phyloP scores from a whole-genome alignment of 129 eudicot genomes.

The Centella asiatica region DNA sequence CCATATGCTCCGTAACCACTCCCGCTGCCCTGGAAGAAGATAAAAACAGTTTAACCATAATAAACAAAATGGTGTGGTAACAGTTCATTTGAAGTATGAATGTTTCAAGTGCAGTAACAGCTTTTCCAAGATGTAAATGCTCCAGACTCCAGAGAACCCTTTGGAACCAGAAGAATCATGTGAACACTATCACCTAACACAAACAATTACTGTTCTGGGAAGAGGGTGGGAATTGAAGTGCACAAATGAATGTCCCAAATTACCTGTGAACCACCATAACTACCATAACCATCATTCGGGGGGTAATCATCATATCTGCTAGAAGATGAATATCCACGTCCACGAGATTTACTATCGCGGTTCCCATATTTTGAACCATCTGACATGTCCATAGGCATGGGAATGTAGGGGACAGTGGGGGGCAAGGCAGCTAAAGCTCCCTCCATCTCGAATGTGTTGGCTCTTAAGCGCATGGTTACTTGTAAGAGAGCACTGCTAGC shows the following conservation, averaged over 20 bases:
- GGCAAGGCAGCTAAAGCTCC: constrained; percentile 39
- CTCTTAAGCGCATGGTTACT: constrained; percentile 59
- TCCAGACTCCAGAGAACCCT: not conserved
- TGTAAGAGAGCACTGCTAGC: constrained; percentile 65
- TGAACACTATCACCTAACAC: not conserved
- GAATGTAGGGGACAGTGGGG: constrained; percentile 35
- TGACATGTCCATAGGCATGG: constrained; percentile 29
- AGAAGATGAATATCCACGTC: constrained; percentile 51
- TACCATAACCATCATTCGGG: constrained; percentile 25
- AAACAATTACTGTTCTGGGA: no score
- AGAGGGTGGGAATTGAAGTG: not conserved
- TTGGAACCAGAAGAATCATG: not conserved
- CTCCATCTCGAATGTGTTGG: constrained; percentile 64
- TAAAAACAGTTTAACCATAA: not conserved
- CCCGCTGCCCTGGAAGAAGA: constrained; percentile 37
- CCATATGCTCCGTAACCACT: constrained; percentile 67
- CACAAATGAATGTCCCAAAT: not conserved
- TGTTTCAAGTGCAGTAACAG: not conserved
- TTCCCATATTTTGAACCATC: constrained; percentile 40
- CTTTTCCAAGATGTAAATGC: not conserved
- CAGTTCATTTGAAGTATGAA: not conserved
- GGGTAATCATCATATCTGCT: constrained; percentile 47
- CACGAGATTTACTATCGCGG: constrained; percentile 59
- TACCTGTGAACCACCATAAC: constrained; percentile 57
- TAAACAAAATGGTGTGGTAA: not conserved